Evolutionary conservation across 1,284 basidiomycete genomes (phyloP), one percentile per base, ranked within the genome.

Genomic region (Leccinum proximum): DNA sequence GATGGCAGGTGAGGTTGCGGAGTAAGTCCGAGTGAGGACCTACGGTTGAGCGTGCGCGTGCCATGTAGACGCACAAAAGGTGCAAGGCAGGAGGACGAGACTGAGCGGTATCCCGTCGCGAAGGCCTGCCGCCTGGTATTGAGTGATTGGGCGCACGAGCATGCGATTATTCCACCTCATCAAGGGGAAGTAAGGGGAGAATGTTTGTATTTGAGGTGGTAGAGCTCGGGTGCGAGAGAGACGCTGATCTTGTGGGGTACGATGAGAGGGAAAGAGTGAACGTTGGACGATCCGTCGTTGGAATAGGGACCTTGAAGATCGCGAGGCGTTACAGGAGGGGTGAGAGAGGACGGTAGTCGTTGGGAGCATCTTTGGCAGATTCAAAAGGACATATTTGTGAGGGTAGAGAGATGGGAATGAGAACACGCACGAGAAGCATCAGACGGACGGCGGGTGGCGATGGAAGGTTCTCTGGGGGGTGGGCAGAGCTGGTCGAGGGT

Each of bases 171-270:
- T 73, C 69, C 0, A 58, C 22, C 8, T 71, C 69, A 26, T 61
- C 67, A 14, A 45, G 56, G 57, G 59, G 68, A 42, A 66, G 64
- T 42, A 56, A 53, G 69, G 61, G 10, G 72, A 67, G 30, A 75
- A 66, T 53, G 75, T 63, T 16, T 33, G 77, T 72, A 60, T 72
- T 66, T 16, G 76, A 69, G 38, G 71, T 62, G 57, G 56, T 63
- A 14, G 70, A 68, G 45, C 70, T 66, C 48, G 59, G 63, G 4
- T 68, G 69, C 1, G 66, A 59, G 40, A 69, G 74, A 65, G 78
- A 79, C 22, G 78, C 79, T 11, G 77, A 71, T 59, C 80, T 80
- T 26, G 77, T 40, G 75, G 0, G 84, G 81, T 26, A 81, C 79
- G 53, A 79, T 70, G 10, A 82, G 78, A 22, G 81, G 81, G 1